Evolutionary conservation across 2,329 filamentous ascomycete species (phyloP), one percentile per base, ranked within the genome.

Genomic region (Colletotrichum tanaceti): DNA sequence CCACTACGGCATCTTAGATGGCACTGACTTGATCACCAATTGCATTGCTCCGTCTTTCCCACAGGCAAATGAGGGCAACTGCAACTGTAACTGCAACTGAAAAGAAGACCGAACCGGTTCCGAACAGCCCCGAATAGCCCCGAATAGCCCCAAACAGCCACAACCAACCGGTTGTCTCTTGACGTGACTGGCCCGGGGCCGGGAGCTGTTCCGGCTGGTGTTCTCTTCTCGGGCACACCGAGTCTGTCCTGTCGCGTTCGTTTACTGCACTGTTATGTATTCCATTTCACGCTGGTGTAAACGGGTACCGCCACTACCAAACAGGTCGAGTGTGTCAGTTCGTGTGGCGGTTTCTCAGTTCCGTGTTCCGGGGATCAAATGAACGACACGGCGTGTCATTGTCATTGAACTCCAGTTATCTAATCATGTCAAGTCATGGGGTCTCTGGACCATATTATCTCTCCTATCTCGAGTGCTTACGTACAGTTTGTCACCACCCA

Each of bases 51-150:
- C 28, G 7, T 32, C 28, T 32, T 32, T n/a, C n/a, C 28, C 28
- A 38, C 20, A 20, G 61, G 32, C 20, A 28, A 44, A 61, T 28
- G 62, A 50, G 55, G 49, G 62, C 50, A 55, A 60, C 32, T 54
- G 50, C 11, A 16, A 1, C 28, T 32, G 28, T 1, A 32, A 32
- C 28, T 32, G 28, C 6, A 32, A 32, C 28, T 28, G 28, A 4
- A 7, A 16, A 54, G 5, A 22, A 57, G 22, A 44, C 66, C 57
- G 66, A 61, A 18, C 39, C 66, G 66, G 66, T 46, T 13, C 66
- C 62, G 61, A 44, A 44, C 14, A 49, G 38, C 4, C 46, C 49
- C 58, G 38, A 44, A 20, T 13, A 38, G 28, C n/a, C n/a, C n/a
- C n/a, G n/a, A n/a, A n/a, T n/a, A n/a, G n/a, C n/a, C n/a, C 28